These are phyloP conservation scores for Blastobotrys peoriensis DNA, from an alignment of 805 yeast genomes.

Conservation along the genomic window DNA sequence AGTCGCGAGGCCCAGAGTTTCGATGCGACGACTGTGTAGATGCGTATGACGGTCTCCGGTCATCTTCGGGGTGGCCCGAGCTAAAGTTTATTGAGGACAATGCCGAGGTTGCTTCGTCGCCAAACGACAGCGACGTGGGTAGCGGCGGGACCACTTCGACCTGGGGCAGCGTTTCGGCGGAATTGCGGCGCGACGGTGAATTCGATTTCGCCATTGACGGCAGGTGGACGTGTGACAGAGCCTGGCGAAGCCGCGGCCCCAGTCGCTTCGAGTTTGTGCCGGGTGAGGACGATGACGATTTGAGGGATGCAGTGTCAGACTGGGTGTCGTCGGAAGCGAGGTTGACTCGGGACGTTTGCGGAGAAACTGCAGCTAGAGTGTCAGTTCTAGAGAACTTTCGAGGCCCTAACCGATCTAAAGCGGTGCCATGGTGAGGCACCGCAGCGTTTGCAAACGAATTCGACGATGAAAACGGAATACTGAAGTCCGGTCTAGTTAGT, in stretches of 20 bases:
- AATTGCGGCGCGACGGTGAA: not conserved
- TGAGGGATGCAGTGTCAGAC: not conserved
- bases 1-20: not conserved
- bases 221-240: conserved; percentile 18
- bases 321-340: not conserved
- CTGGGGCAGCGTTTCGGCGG: not conserved
- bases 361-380: not conserved
- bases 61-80: conserved; percentile 7
- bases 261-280: not conserved
- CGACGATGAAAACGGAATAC: not conserved
- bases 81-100: conserved; percentile 1
- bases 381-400: not conserved
- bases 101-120: not conserved
- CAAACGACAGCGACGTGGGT: not conserved
- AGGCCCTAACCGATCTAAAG: not conserved
- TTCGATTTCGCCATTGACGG: conserved; percentile 4
- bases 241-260: conserved; percentile 15
- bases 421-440: not conserved
- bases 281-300: not conserved
- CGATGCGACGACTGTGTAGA: conserved; percentile 2
- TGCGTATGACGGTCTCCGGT: conserved; percentile 12
- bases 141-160: not conserved
- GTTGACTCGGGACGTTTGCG: not conserved
- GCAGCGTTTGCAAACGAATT: not conserved
- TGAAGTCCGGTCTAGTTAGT: not conserved